Evolutionary conservation across 208 protist genomes (phyloP), one percentile per base, ranked within the genome.

Genomic region (Trypanosoma scelopori): DNA sequence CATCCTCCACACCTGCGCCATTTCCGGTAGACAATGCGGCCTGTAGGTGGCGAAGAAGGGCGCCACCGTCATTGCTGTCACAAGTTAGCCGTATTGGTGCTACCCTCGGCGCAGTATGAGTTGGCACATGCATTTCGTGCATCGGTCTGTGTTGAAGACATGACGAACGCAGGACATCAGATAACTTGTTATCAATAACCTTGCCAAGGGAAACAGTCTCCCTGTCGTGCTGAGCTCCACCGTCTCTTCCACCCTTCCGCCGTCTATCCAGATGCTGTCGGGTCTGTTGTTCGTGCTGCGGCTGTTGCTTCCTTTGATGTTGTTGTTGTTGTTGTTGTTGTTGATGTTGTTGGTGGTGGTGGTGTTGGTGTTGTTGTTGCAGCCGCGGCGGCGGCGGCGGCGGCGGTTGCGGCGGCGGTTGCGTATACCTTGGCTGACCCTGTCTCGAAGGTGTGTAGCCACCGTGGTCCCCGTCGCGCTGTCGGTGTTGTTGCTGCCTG

Each of bases 1-100:
- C 22, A 48, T 35, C 7, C 22, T 20, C 28, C 48, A 6, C 47
- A n/a, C 32, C 27, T 22, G 18, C 42, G 47, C 15, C 25, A 25
- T 20, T 22, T 30, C 28, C 53, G 20, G 18, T 41, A 11, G 37
- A 56, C n/a, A 63, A 30, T 56, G 46, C 49, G 4, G 47, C 55
- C 61, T 70, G 59, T 28, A 79, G 48, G 28, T 74, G 57, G 11
- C 73, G 65, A 56, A 79, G 59, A 32, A 79, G 41, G 5, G 65
- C 56, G 28, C 9, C 20, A 41, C 67, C 73, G 64, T 79, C 67
- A 27, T 49, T 6, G 35, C 42, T 56, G 41, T 72, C 58, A 42
- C 30, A 39, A 16, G 58, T 74, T 35, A 79, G 56, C 4, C 47
- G 73, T 30, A 74, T 49, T 4, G 55, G 1, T 45, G 13, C 30